These are phyloP conservation scores for Paspalum notatum DNA, from an alignment of 176 grass and related monocot genomes.

Conservation along the genomic window DNA sequence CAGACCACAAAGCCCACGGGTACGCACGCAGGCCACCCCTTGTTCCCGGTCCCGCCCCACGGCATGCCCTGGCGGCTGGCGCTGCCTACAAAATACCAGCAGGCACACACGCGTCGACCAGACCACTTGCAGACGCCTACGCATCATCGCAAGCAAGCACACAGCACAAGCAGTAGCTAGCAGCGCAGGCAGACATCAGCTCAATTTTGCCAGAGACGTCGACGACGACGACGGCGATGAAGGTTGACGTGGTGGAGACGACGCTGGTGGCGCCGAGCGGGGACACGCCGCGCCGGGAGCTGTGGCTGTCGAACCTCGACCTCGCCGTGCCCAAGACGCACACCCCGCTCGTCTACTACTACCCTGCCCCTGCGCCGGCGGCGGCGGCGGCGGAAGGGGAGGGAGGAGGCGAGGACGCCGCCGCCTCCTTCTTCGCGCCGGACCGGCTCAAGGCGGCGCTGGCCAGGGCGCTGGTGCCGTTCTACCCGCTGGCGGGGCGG, in stretches of 20 bases:
- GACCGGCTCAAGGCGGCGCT: slow-evolving; percentile 43
- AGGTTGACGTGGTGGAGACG: slow-evolving; percentile 45
- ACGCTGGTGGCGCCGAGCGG: slow-evolving; percentile 40
- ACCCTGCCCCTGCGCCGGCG: slow-evolving; percentile 19
- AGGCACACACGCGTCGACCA: no score
- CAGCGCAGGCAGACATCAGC: no score
- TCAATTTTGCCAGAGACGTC: background rate
- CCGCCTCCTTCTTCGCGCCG: slow-evolving; percentile 39
- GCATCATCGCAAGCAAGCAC: no score
- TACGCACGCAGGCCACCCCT: no score
- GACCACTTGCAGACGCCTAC: no score
- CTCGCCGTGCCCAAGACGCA: slow-evolving; percentile 34
- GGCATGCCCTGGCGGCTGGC: no score
- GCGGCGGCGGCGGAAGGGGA: background rate
- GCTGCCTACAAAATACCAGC: no score
- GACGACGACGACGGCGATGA: background rate
- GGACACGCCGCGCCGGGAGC: slow-evolving; percentile 33
- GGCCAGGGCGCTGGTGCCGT: slow-evolving; percentile 37
- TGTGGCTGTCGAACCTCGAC: slow-evolving; percentile 57
- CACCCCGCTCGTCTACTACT: slow-evolving; percentile 53
- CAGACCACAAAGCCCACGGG: no score
- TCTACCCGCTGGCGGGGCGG: slow-evolving; percentile 58
- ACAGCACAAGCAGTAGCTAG: no score
- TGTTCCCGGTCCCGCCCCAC: no score
- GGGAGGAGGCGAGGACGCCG: no score